Percentiles rank a stretch among this genome's conserved stretches.
Conservation (phyloP, 345 rosid species). For the Mallotus nudiflorus region DNA sequence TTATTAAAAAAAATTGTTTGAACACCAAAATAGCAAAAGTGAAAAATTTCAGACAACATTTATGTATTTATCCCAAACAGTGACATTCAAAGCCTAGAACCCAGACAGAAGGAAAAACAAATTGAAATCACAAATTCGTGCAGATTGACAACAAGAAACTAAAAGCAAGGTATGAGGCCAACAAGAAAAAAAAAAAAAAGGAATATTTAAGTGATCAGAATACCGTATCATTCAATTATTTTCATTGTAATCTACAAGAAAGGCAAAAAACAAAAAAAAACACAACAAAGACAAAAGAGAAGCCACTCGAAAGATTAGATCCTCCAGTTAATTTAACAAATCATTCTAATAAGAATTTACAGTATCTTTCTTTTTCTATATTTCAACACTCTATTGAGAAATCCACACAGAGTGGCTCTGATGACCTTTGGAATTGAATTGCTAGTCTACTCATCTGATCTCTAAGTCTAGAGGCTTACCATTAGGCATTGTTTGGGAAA, state of each 20-base stretch:
- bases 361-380: not conserved
- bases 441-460: not conserved
- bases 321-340: not conserved
- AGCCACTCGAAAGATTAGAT: not conserved
- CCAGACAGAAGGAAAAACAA: not conserved
- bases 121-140: not conserved
- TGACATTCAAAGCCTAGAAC: not conserved
- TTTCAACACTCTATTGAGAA: not conserved
- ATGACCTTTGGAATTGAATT: not conserved
- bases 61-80: too few species aligned
- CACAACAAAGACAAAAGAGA: too few species aligned
- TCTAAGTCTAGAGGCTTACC: too few species aligned
- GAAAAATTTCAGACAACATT: too few species aligned
- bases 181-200: not conserved
- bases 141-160: not conserved
- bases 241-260: not conserved
- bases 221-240: not conserved
- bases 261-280: not conserved
- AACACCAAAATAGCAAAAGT: too few species aligned
- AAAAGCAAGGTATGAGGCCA: not conserved
- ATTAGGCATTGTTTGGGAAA: too few species aligned
- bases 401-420: too few species aligned
- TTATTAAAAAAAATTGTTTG: too few species aligned
- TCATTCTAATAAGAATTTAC: not conserved
- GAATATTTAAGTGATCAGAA: not conserved